Conservation (phyloP, 1,284 basidiomycete genomes). For the Golubevia pallescens region DNA sequence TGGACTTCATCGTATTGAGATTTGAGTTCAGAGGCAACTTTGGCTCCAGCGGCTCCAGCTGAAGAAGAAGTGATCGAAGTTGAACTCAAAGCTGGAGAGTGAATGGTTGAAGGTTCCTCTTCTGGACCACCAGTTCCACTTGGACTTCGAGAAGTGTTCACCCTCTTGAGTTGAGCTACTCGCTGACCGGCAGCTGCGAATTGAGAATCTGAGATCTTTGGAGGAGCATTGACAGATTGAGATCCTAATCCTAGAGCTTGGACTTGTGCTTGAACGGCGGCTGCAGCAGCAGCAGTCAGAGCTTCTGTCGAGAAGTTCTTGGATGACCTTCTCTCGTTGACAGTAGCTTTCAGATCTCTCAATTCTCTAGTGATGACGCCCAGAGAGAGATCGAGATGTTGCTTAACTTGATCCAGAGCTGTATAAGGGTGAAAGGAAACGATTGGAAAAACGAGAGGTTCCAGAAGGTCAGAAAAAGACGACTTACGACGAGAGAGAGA, state of each 20-base stretch:
- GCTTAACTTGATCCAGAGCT: conserved; percentile 60
- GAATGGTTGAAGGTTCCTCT: conserved; percentile 1
- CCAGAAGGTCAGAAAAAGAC: not conserved
- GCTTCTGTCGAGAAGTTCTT: not conserved
- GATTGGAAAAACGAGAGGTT: not conserved
- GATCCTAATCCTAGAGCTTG: not conserved
- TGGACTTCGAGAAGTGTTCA: conserved; percentile 12
- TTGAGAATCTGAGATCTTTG: conserved; percentile 48
- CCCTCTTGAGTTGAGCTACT: conserved; percentile 44
- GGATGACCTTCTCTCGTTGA: conserved; percentile 29
- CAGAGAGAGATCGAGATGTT: conserved; percentile 58
- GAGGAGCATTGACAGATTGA: not conserved
- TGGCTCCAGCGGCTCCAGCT: conserved; percentile 1
- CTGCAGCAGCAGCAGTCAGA: conserved; percentile 4
- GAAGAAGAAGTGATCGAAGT: conserved; percentile 5
- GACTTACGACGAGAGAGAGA: not conserved
- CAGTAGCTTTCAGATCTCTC: conserved; percentile 48
- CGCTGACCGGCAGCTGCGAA: conserved; percentile 54
- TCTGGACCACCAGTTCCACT: not conserved
- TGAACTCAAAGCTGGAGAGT: conserved; percentile 7
- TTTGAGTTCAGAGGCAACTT: conserved; percentile 36
- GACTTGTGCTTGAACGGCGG: conserved; percentile 12
- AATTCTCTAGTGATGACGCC: conserved; percentile 48
- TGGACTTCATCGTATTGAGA: conserved; percentile 58
- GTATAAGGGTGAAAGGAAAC: not conserved